These are phyloP conservation scores for Syzygium aromaticum DNA, from an alignment of 345 rosid genomes.

Conservation along the genomic window DNA sequence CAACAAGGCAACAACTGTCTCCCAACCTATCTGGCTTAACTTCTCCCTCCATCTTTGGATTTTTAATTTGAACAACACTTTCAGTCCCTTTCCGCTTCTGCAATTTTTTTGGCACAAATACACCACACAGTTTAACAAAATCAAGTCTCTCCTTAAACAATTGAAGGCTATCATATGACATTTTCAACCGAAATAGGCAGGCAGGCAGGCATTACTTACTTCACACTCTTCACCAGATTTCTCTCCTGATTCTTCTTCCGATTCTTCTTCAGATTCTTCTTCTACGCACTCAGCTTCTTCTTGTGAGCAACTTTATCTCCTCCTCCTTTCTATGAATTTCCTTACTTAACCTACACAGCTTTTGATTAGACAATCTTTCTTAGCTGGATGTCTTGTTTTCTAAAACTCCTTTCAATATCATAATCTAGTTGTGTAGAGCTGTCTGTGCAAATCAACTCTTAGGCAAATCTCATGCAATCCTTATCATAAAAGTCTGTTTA, in stretches of 20 bases:
- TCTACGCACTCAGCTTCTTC: slow-evolving; percentile 29
- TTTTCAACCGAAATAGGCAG: background rate
- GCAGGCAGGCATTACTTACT: slow-evolving; percentile 10
- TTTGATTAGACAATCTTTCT: background rate
- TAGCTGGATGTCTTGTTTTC: background rate
- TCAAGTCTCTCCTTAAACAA: too few species aligned
- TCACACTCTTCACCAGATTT: slow-evolving; percentile 30
- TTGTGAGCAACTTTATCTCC: background rate
- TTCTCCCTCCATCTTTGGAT: slow-evolving; percentile 30
- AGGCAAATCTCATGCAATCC: too few species aligned
- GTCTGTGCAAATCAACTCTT: too few species aligned
- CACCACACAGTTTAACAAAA: background rate
- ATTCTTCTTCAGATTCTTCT: background rate
- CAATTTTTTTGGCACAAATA: background rate
- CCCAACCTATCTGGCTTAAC: too few species aligned
- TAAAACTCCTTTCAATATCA: too few species aligned
- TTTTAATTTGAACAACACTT: slow-evolving; percentile 68
- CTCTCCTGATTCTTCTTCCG: slow-evolving; percentile 39
- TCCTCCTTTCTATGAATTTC: background rate
- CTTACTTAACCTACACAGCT: background rate
- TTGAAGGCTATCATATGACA: too few species aligned
- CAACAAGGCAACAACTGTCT: too few species aligned
- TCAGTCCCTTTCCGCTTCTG: slow-evolving; percentile 76
- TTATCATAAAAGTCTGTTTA: too few species aligned
- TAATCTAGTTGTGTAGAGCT: too few species aligned